A percentile compares a stretch with the other conserved stretches of the same genome.
Conservation (phyloP, 306 rosid genomes). For the Cucurbita moschata region DNA sequence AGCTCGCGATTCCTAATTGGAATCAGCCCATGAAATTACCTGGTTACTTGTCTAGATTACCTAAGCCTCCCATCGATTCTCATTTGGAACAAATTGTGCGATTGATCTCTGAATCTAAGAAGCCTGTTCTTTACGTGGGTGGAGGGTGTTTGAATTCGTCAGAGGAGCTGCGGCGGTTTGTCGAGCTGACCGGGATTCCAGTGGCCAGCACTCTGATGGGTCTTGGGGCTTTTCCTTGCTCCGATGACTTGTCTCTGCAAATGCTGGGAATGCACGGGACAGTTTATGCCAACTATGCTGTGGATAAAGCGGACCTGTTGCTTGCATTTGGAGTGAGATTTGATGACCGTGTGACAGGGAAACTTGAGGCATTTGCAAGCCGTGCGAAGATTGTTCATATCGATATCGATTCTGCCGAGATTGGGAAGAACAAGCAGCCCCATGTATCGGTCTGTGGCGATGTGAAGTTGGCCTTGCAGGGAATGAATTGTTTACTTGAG, state of each 20-base stretch:
- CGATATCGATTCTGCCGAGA: slow-evolving; percentile 83
- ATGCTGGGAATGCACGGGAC: slow-evolving; percentile 96
- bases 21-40: slow-evolving; percentile 23
- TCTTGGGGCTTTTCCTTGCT: slow-evolving; percentile 46
- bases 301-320: slow-evolving; percentile 59
- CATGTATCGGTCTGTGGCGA: slow-evolving; percentile 61
- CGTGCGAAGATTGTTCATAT: slow-evolving; percentile 85
- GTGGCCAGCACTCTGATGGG: slow-evolving; percentile 90
- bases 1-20: slow-evolving; percentile 70
- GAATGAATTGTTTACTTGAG: slow-evolving; percentile 44
- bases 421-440: slow-evolving; percentile 92
- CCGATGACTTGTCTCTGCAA: slow-evolving; percentile 41
- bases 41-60: slow-evolving; percentile 57
- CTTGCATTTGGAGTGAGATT: slow-evolving; percentile 92
- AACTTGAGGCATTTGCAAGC: slow-evolving; percentile 76
- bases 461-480: slow-evolving; percentile 52
- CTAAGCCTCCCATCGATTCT: slow-evolving; percentile 23
- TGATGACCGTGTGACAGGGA: slow-evolving; percentile 85
- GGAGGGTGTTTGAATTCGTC: slow-evolving; percentile 79
- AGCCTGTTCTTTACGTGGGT: slow-evolving; percentile 69
- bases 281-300: slow-evolving; percentile 81
- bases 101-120: slow-evolving; percentile 42
- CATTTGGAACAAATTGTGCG: slow-evolving; percentile 49
- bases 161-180: slow-evolving; percentile 50
- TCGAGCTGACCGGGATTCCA: slow-evolving; percentile 54